Percentiles rank a stretch among this genome's conserved stretches.
Conservation (phyloP, 768 basidiomycete species). For the Xerocomellus chrysenteron region DNA sequence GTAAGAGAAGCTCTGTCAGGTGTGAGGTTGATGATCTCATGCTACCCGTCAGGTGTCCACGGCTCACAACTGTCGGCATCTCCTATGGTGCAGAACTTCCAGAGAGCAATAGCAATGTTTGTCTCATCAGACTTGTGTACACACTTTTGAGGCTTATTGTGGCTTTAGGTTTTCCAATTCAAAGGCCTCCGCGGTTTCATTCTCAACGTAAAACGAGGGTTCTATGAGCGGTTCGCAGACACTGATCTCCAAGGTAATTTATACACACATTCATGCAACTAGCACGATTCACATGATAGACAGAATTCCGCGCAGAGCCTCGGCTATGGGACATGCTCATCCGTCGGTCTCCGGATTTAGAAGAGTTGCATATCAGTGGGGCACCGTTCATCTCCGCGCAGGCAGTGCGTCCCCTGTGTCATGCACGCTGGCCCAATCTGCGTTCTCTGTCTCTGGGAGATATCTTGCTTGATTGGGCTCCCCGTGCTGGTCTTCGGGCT, state of each 20-base stretch:
- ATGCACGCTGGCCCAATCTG: slow-evolving; percentile 67
- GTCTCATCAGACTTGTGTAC: slow-evolving; percentile 23
- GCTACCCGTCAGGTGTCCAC: slow-evolving; percentile 53
- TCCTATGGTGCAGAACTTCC: slow-evolving; percentile 64
- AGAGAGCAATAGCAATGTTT: slow-evolving; percentile 57
- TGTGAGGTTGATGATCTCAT: neutral
- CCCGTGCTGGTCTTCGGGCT: slow-evolving; percentile 43
- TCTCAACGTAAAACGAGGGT: slow-evolving; percentile 56
- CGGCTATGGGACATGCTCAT: slow-evolving; percentile 72
- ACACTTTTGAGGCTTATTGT: neutral
- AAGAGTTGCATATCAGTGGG: slow-evolving; percentile 53
- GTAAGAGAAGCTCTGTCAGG: slow-evolving; percentile 37
- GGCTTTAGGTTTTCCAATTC: slow-evolving; percentile 64
- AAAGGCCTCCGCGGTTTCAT: slow-evolving; percentile 60
- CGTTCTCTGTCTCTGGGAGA: slow-evolving; percentile 63
- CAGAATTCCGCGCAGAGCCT: slow-evolving; percentile 26
- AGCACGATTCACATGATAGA: slow-evolving; percentile 1
- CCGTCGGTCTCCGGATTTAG: slow-evolving; percentile 59
- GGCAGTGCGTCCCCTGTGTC: slow-evolving; percentile 49
- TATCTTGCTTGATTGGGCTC: slow-evolving; percentile 56
- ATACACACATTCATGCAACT: neutral
- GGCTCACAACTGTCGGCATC: slow-evolving; percentile 58
- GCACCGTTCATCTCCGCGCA: slow-evolving; percentile 39
- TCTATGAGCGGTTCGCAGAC: slow-evolving; percentile 60
- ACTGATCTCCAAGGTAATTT: slow-evolving; percentile 52